A percentile compares a stretch with the other conserved stretches of the same genome.
Evolutionary conservation across 352 stramenopile genomes (phyloP).

Genomic region (Phytopythium boreale): DNA sequence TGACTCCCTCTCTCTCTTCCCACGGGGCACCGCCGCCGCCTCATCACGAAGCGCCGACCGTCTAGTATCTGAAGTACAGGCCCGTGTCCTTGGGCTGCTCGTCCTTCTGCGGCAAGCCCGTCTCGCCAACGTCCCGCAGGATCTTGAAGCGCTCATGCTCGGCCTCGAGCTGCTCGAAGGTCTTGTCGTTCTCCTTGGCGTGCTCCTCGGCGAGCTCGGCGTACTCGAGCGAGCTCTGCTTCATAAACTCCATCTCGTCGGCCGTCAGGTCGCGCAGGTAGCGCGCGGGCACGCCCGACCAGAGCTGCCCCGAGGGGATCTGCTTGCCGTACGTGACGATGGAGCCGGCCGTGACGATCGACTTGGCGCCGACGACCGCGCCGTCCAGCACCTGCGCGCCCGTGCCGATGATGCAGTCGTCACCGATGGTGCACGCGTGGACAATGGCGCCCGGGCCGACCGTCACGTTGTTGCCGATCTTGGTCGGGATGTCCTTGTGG

Average conservation of each 20-base stretch:
- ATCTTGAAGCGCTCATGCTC: constrained; percentile 78
- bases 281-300: constrained; percentile 79
- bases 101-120: constrained; percentile 67
- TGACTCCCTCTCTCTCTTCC: background rate
- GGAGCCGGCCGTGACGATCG: constrained; percentile 88
- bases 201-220: constrained; percentile 75
- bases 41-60: constrained; percentile 1
- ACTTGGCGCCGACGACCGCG: constrained; percentile 82
- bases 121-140: constrained; percentile 76
- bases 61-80: constrained; percentile 90
- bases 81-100: constrained; percentile 74
- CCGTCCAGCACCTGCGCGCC: constrained; percentile 90
- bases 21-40: background rate
- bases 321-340: constrained; percentile 86
- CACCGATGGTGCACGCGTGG: constrained; percentile 90
- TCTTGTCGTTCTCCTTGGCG: constrained; percentile 74
- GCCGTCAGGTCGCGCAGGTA: constrained; percentile 83
- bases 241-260: constrained; percentile 88
- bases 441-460: constrained; percentile 87
- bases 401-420: constrained; percentile 92
- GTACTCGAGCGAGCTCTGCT: constrained; percentile 87
- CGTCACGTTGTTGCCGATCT: constrained; percentile 90
- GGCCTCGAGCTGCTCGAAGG: constrained; percentile 77
- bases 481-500: constrained; percentile 86
- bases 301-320: constrained; percentile 88